Evolutionary conservation across 176 grass and related monocot species (phyloP).

Genomic region (Juncus effusus): DNA sequence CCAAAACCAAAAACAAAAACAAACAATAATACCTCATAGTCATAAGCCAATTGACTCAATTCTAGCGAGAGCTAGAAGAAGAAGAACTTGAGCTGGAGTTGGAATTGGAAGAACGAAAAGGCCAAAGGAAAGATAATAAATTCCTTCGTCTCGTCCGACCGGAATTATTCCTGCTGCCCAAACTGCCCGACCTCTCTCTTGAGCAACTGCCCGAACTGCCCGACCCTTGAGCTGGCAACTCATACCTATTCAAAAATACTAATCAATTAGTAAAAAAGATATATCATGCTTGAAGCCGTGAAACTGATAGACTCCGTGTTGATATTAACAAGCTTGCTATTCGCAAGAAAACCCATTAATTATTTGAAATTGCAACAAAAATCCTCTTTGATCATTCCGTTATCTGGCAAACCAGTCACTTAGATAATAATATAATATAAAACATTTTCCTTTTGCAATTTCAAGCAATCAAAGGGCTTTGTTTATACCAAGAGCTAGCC

Average conservation of each 20-base stretch:
- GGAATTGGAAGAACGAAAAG: constrained; percentile 74
- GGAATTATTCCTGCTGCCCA: constrained; percentile 50
- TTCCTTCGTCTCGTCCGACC: constrained; percentile 61
- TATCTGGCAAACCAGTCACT: no score
- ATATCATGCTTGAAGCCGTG: no score
- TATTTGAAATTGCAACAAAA: no score
- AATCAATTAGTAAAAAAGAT: no score
- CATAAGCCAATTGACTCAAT: background rate
- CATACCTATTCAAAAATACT: constrained; percentile 19
- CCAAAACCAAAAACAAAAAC: constrained; percentile 7
- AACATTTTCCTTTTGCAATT: no score
- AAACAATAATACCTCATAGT: constrained; percentile 7
- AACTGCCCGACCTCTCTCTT: constrained; percentile 43
- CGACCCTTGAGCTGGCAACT: constrained; percentile 60
- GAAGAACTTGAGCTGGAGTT: constrained; percentile 41
- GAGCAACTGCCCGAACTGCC: constrained; percentile 40
- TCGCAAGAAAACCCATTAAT: no score
- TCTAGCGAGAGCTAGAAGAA: constrained; percentile 37
- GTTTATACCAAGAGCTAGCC: no score
- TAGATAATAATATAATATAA: no score
- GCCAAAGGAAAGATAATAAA: constrained; percentile 68
- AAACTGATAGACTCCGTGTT: no score
- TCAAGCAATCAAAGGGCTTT: no score
- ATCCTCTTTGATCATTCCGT: no score
- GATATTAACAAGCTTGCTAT: no score